Evolutionary conservation across 1,284 basidiomycete species (phyloP), one percentile per base, ranked within the genome.

Genomic region (Quambalaria eucalypti): DNA sequence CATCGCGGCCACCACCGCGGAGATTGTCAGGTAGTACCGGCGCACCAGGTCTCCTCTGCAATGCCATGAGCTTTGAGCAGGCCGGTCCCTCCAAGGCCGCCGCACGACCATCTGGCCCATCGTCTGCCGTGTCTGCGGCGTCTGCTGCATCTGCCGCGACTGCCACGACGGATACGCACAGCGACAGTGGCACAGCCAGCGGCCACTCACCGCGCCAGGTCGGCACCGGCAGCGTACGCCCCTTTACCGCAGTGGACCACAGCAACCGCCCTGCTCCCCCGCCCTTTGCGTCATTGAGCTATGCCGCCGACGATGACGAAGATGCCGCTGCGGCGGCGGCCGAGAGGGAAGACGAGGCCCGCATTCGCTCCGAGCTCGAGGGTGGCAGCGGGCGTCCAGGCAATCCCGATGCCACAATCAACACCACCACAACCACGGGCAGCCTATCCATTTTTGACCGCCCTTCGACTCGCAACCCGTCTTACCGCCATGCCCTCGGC

Each of bases 161-260:
- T n/a, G 36, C 36, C 36, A n/a, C 36, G 36, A 39, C 4, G 16
- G 16, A 14, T 21, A 4, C 36, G 36, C 16, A 39, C 21, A 21
- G 16, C 16, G 36, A 39, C 36, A 39, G 4, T 3, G 36, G 36
- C 16, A 5, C 36, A 39, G 36, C 16, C 16, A 39, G 16, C 36
- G 5, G 36, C 16, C 5, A 39, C 36, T 10, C 21, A 14, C 4
- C 21, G 21, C 36, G 36, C 36, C n/a, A n/a, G n/a, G n/a, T n/a
- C 16, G 36, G 16, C 4, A 39, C 36, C 4, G 25, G 21, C 6
- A 46, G 42, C 25, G 42, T 21, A 7, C 42, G 42, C 2, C 42
- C 42, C 42, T 46, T 46, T 12, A 46, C 42, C 19, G 42, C 42
- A 12, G 42, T 46, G 21, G 42, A 46, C 42, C 42, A 46, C 25